Conservation (phyloP, 179 eudicot species). For the Gypsophila paniculata region DNA sequence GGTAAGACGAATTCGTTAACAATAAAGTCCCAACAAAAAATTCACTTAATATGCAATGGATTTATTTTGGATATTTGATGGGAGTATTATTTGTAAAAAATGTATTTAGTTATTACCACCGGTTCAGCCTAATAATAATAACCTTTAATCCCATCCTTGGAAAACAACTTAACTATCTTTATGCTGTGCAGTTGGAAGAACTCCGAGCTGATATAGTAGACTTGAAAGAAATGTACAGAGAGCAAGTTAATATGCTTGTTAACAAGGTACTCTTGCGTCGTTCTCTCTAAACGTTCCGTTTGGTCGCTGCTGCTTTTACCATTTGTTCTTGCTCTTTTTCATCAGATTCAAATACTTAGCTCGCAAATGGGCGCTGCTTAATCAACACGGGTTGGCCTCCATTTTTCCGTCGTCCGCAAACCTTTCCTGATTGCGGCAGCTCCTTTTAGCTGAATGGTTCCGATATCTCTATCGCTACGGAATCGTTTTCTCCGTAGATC, state of each 20-base stretch:
- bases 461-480: not conserved
- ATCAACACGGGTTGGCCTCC: conserved; percentile 10
- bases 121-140: too few species aligned
- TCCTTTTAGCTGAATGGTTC: not conserved
- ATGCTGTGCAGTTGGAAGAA: conserved; percentile 75
- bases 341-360: conserved; percentile 62
- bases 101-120: too few species aligned
- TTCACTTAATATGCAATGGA: too few species aligned
- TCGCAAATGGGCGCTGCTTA: conserved; percentile 41
- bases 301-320: not conserved
- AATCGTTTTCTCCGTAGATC: not conserved
- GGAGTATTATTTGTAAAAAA: too few species aligned
- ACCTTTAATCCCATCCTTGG: too few species aligned
- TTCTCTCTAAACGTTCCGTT: not conserved
- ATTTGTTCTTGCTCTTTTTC: not conserved
- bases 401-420: not conserved
- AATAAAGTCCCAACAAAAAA: too few species aligned
- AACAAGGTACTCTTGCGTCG: conserved; percentile 55
- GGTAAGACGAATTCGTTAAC: too few species aligned
- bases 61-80: too few species aligned
- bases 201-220: conserved; percentile 96
- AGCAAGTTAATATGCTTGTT: conserved; percentile 90
- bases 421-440: not conserved
- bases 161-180: not conserved
- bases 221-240: conserved; percentile 97